Evolutionary conservation across 192 early-diverging fungal species (phyloP).

Genomic region (Funneliformis geosporum): DNA sequence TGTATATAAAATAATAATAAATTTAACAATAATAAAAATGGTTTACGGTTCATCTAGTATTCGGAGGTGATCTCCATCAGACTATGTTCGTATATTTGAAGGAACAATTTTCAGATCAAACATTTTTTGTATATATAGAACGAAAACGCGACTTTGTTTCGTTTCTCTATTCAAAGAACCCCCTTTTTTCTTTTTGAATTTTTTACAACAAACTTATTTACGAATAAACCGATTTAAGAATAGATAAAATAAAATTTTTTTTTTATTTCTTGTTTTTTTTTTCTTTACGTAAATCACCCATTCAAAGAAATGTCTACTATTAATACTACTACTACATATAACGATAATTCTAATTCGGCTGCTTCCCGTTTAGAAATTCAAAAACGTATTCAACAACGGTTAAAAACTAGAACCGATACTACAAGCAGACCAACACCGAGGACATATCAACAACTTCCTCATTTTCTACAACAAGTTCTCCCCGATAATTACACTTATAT

Average conservation of each 20-base stretch:
- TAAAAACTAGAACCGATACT: slow-evolving; percentile 23
- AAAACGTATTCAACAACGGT: slow-evolving; percentile 14
- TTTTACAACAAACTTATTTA: neutral
- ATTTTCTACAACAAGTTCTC: slow-evolving; percentile 13
- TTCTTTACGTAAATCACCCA: neutral
- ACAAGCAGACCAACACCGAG: slow-evolving; percentile 24
- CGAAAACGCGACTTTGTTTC: neutral
- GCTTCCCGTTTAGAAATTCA: slow-evolving; percentile 14
- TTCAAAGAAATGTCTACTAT: neutral
- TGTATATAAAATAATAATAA: neutral
- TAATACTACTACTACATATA: neutral
- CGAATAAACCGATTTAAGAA: neutral
- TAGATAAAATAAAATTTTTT: neutral
- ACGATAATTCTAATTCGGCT: neutral
- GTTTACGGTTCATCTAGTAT: neutral
- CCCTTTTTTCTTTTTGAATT: neutral
- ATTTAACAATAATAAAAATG: neutral
- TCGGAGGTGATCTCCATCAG: neutral
- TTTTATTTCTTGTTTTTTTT: too few relatives aligned
- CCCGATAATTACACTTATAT: slow-evolving; percentile 33
- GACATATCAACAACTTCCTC: slow-evolving; percentile 17
- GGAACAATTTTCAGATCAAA: neutral
- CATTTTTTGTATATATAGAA: neutral
- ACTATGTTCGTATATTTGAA: too few relatives aligned
- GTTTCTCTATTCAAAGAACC: neutral